Percentiles rank a stretch among this genome's conserved stretches.
Conservation (phyloP, 495 filamentous ascomycete species). For the Aspergillus saccharolyticus region DNA sequence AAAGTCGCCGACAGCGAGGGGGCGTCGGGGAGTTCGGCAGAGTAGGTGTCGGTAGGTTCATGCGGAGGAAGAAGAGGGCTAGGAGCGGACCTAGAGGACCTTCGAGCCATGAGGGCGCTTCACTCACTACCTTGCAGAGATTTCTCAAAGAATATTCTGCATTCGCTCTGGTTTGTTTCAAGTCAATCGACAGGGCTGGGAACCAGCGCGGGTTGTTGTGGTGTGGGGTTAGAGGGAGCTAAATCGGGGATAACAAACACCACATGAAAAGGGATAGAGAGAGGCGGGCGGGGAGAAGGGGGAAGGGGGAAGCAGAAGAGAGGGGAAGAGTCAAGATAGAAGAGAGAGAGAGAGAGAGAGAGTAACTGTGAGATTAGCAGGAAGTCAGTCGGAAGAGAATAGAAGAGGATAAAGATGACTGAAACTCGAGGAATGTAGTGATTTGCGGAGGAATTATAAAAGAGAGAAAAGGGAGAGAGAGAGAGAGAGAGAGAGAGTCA, state of each 20-base stretch:
- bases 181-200: slow-evolving; percentile 1
- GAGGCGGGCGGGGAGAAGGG: background rate
- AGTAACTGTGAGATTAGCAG: background rate
- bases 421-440: background rate
- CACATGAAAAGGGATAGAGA: background rate
- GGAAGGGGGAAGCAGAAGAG: background rate
- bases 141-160: background rate
- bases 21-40: slow-evolving; percentile 22
- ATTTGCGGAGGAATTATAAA: background rate
- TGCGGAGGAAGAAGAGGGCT: slow-evolving; percentile 23
- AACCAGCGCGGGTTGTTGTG: background rate
- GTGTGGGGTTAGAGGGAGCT: too few relatives aligned
- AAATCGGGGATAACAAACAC: background rate
- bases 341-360: background rate
- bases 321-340: background rate
- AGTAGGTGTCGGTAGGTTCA: slow-evolving; percentile 21
- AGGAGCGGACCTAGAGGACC: slow-evolving; percentile 18
- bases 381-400: background rate
- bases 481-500: background rate
- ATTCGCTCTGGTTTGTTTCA: background rate
- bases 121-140: background rate
- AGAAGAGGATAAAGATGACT: background rate
- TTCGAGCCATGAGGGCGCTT: slow-evolving; percentile 29
- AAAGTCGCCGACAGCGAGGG: slow-evolving; percentile 42
- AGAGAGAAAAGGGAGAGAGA: background rate